Base-by-base conservation (phyloP, 768 basidiomycete genomes). In the Suillus paluster region DNA sequence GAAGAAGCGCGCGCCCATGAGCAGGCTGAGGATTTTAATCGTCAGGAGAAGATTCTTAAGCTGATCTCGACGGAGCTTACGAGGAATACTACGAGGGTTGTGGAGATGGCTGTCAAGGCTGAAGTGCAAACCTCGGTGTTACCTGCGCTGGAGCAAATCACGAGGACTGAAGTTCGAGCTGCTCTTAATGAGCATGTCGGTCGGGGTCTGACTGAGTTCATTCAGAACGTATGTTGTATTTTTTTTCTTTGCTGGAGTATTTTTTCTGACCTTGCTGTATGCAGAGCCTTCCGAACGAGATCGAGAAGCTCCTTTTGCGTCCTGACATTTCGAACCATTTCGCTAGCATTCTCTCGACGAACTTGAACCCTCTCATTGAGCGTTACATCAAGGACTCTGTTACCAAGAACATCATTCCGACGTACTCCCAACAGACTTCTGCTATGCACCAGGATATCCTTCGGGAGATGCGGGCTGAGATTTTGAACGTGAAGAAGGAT, bases 11-110 rank as follows among this genome's bases (percentile, higher is more conserved):
- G 92, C 63, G 83, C 81, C 27, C 85, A 86, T 61, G 92, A 94
- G 65, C 91, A 92, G 70, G 82, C 86, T 11, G 90, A 90, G 64
- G 92, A 94, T 70, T 92, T 92, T 64, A 81, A 86, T 42, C 86
- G 93, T 15, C 92, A 95, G 75, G 94, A 95, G 77, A 93, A 91
- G 74, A 92, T 95, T 63, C 79, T 95, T 69, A 94, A 94, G 77
- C 79, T 95, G 58, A 94, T 95, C 66, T 94, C 92, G 25, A 91
- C 85, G 2, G 91, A 94, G 74, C 81, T 95, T 56, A 94, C 90
- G 10, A 87, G 90, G 76, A 94, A 94, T 67, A 95, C 93, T 12
- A 92, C 92, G 11, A 85, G 92, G 14, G 91, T 94, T 53, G 94
- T 95, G 48, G 94, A 95, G 78, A 84, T 90, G 83, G 94, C 92